These are phyloP conservation scores for Piromyces sp. DNA, from an alignment of 192 early-diverging fungal genomes.

Conservation along the genomic window DNA sequence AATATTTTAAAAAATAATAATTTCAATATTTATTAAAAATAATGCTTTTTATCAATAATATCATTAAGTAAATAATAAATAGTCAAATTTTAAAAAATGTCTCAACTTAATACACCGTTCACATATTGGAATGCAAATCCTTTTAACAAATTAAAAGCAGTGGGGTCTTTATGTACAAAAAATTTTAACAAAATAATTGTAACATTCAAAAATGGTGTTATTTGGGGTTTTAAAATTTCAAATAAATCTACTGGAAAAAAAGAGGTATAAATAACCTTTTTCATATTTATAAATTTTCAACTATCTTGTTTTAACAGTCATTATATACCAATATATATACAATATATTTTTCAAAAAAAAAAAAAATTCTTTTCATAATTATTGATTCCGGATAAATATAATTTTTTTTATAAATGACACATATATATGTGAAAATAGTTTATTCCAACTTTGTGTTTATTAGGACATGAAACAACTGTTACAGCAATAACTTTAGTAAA, in stretches of 20 bases:
- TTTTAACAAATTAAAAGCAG: neutral
- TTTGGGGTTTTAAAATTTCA: neutral
- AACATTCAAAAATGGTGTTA: neutral
- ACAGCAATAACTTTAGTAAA: neutral
- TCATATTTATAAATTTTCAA: too few species aligned
- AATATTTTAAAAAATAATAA: too few species aligned
- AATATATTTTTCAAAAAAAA: too few species aligned
- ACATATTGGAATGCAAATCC: neutral
- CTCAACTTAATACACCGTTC: neutral
- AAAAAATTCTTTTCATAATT: too few species aligned
- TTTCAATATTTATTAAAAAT: too few species aligned
- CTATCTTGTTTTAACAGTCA: too few species aligned
- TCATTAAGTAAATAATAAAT: too few species aligned
- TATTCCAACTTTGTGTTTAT: neutral
- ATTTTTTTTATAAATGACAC: too few species aligned
- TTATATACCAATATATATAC: too few species aligned
- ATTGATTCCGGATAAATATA: too few species aligned
- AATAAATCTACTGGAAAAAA: neutral
- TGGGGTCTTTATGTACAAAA: neutral
- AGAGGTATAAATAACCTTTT: neutral
- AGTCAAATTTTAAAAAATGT: neutral
- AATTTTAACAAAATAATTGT: neutral
- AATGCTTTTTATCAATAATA: too few species aligned
- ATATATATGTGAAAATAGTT: too few species aligned
- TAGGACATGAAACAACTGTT: neutral